Base-by-base conservation (phyloP, 129 eudicot species). In the Heracleum sosnowskyi region DNA sequence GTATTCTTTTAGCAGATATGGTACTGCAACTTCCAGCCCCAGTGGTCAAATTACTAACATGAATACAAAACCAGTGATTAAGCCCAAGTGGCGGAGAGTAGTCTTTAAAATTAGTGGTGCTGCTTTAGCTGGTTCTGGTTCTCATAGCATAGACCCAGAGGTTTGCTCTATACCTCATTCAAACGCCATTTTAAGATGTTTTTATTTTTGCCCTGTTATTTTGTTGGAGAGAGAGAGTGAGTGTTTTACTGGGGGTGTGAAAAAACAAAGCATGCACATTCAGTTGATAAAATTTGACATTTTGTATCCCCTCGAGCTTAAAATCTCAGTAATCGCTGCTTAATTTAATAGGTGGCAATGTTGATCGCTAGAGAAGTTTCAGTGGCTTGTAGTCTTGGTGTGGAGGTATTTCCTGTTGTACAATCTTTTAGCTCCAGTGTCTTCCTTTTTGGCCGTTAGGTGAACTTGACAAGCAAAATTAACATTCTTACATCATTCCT, bases 51-150 rank as follows among this genome's bases (percentile, higher is more conserved):
- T 87, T 55, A 88, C 75, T 73, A 78, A 20, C 46, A 40, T 83
- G 44, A 95, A 95, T 81, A 75, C 85, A 34, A 95, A 92, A 77
- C 82, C 96, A 74, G 51, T 90, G 24, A 76, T 88, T 49, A 92
- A 78, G 68, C 85, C 91, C 41, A 90, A 93, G 82, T 95, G 99
- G 99, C 85, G 90, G 63, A 91, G 99, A 84, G 99, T 95, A 46
- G 96, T 95, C 71, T 89, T 95, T 53, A 95, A 95, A 82, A 92
- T 95, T 66, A 95, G 99, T 39, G 99, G 99, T 68, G 89, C 96
- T 87, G 90, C 99, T 72, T 81, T 95, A 74, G 89, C 89, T 79
- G 96, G 96, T 68, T 79, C 80, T 37, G 87, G 90, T 69, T 84
- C 99, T 81, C 82, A 90, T 33, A 92, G 87, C 81, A 82, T 86